Percentiles rank a stretch among this genome's conserved stretches.
phyloP scores from a whole-genome alignment of 768 basidiomycete genomes.

The Kwoniella sp. region DNA sequence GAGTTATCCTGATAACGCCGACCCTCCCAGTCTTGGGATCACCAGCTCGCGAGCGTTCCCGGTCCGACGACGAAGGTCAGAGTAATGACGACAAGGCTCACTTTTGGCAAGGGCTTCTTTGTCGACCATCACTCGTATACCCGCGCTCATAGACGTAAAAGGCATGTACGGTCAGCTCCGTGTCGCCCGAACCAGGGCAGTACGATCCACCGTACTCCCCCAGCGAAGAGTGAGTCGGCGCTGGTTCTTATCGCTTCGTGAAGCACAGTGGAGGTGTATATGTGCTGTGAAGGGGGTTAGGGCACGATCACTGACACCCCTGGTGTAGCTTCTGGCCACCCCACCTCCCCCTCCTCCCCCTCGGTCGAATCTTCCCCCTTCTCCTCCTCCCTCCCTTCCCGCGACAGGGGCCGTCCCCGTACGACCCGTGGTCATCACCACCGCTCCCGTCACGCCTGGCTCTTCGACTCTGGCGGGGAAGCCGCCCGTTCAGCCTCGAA shows the following conservation, averaged over 20 bases:
- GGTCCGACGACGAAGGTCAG: background rate
- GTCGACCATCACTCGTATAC: background rate
- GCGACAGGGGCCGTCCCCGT: slow-evolving; percentile 21
- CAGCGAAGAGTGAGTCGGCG: slow-evolving; percentile 25
- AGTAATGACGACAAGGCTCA: too few relatives aligned
- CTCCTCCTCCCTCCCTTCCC: slow-evolving; percentile 20
- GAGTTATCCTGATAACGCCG: too few relatives aligned
- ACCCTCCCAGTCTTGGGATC: too few relatives aligned
- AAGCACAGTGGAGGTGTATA: background rate
- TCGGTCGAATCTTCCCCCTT: slow-evolving; percentile 16
- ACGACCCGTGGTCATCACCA: slow-evolving; percentile 30
- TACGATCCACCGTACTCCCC: slow-evolving; percentile 12
- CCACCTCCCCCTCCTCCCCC: slow-evolving; percentile 26
- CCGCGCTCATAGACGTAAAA: background rate
- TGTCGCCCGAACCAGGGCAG: slow-evolving; percentile 16
- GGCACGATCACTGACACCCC: background rate
- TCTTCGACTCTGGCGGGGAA: slow-evolving; percentile 26
- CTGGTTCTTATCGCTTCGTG: background rate
- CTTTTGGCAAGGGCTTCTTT: too few relatives aligned
- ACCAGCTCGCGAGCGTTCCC: background rate
- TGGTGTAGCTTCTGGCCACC: slow-evolving; percentile 21
- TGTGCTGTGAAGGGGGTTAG: background rate
- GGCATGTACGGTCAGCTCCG: slow-evolving; percentile 25
- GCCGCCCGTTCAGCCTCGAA: slow-evolving; percentile 29
- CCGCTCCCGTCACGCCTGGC: slow-evolving; percentile 32